Percentiles rank a stretch among this genome's conserved stretches.
phyloP scores from a whole-genome alignment of 306 rosid genomes.

The Cucumis cinereus region DNA sequence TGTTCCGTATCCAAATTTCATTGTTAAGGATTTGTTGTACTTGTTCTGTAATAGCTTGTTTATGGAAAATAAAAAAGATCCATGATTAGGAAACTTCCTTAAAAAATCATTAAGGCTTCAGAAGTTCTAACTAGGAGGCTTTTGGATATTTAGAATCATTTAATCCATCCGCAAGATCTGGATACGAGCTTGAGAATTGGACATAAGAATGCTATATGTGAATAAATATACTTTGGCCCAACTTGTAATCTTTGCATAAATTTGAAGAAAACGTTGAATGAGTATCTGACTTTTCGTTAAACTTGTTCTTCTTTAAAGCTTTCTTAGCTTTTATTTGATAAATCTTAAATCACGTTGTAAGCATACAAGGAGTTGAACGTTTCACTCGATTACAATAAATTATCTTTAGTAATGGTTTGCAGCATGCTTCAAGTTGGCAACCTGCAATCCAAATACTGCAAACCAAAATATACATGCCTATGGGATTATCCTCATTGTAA shows the following conservation, averaged over 20 bases:
- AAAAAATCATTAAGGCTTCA: background rate
- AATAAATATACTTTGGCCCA: background rate
- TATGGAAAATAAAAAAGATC: background rate
- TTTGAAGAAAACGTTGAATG: background rate
- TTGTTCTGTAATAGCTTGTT: background rate
- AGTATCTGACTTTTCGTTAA: background rate
- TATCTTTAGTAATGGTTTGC: constrained; percentile 27
- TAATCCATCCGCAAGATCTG: background rate
- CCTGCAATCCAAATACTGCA: constrained; percentile 56
- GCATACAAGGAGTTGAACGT: constrained; percentile 1
- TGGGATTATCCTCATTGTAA: constrained; percentile 59
- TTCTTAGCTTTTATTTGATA: background rate
- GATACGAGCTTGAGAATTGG: background rate
- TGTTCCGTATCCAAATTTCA: background rate
- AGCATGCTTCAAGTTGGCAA: constrained; percentile 70
- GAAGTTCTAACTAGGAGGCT: background rate
- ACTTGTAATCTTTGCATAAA: background rate
- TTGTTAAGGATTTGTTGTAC: background rate
- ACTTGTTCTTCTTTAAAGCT: background rate
- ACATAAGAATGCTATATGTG: background rate
- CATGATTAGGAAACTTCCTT: background rate
- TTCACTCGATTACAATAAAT: constrained; percentile 8
- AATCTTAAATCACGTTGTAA: background rate
- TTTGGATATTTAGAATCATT: background rate
- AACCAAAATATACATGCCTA: constrained; percentile 67